phyloP scores from a whole-genome alignment of 257 asterid genomes.

The Knoxia roxburghii region DNA sequence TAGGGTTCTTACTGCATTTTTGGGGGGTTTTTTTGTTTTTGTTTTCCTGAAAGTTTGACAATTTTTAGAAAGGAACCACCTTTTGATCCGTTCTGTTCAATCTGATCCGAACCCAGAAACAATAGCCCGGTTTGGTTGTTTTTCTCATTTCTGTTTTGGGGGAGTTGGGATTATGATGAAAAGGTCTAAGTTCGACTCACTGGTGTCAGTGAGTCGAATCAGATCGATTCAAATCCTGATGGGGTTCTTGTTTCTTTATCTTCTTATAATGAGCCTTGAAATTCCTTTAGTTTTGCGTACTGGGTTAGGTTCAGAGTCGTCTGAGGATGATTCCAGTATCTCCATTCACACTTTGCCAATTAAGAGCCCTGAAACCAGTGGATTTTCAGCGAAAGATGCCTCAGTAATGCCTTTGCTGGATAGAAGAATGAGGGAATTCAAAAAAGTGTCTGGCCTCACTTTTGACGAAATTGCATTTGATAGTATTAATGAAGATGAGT shows the following conservation, averaged over 20 bases:
- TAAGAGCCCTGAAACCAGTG: constrained; percentile 31
- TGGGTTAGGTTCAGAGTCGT: constrained; percentile 54
- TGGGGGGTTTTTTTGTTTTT: not conserved
- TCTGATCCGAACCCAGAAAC: constrained; percentile 2
- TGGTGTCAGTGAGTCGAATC: constrained; percentile 66
- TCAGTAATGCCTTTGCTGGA: constrained; percentile 24
- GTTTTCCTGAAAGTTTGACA: too few species aligned
- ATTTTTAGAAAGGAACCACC: not conserved
- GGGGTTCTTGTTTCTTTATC: constrained; percentile 63
- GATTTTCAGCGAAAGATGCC: constrained; percentile 31
- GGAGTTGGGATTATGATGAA: constrained; percentile 42
- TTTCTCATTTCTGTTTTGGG: not conserved
- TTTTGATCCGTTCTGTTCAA: not conserved
- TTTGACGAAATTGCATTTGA: constrained; percentile 54
- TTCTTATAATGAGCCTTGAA: constrained; percentile 59
- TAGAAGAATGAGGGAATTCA: constrained; percentile 45
- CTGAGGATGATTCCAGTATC: constrained; percentile 38
- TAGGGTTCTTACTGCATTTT: not conserved
- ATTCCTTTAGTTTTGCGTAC: constrained; percentile 73
- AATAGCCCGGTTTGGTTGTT: not conserved
- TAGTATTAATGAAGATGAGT: constrained; percentile 50
- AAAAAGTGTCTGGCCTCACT: constrained; percentile 52
- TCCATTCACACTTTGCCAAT: constrained; percentile 33
- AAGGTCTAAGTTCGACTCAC: constrained; percentile 63
- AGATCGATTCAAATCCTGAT: constrained; percentile 73